Base-by-base conservation (phyloP, 2,329 filamentous ascomycete species). In the Claviceps pazoutovae region DNA sequence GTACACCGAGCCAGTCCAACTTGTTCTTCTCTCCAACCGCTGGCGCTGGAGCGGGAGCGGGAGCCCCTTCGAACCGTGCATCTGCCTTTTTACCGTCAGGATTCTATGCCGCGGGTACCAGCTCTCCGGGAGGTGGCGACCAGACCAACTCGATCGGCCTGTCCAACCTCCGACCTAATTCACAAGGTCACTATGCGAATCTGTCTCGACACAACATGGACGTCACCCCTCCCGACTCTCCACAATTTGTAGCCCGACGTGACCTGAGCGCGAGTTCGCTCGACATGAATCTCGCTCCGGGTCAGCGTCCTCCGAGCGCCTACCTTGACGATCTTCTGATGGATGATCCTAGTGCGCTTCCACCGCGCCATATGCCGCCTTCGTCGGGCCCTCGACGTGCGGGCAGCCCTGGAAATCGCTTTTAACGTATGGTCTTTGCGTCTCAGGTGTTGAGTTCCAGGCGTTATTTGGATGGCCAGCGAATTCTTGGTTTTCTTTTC, bases 1-100 rank as follows among this genome's bases (percentile, higher is more conserved):
- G 70, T 49, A 80, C 76, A 26, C 80, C 74, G 11, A 85, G 79
- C 61, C 73, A 76, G 59, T 80, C 80, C 39, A 87, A 84, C 56
- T 75, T 97, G 16, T 98, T 98, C 78, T 98, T 95, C 73, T 95
- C 89, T 7, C 93, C 93, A 0, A 97, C 93, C 0, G 80, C 79
- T 43, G 73, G 78, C 7, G 72, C 86, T 14, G 80, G 79, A 41
- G 71, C 75, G 14, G 73, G 39, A 42, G 39, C 39, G 13, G 80
- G 79, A 42, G 71, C 75, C 16, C 72, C 74, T 53, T 73, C 75
- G 49, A 79, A 79, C 58, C 83, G 90, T 50, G 80, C 79, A 54
- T 95, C 88, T 1, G 74, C 75, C n/a, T 95, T 91, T 64, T 75
- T 96, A 19, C 91, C 91, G 16, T 84, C 91, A 3, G 91, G 91